Evolutionary conservation across 768 basidiomycete species (phyloP).

Genomic region (Mycena maculata): DNA sequence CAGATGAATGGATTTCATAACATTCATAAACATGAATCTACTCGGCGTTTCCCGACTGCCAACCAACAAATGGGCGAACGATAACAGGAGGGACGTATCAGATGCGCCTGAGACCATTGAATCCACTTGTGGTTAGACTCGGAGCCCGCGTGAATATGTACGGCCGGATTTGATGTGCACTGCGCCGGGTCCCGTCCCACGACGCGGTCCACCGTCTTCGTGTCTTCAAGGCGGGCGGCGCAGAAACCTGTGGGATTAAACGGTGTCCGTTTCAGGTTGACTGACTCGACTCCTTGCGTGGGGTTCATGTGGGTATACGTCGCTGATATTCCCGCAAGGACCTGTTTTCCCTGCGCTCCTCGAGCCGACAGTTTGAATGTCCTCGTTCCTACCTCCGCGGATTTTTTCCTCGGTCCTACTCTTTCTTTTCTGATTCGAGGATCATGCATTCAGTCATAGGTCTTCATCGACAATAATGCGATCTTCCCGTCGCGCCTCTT

Average conservation of each 20-base stretch:
- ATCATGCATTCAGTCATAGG: too few relatives aligned
- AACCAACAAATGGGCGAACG: conserved; percentile 5
- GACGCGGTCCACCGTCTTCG: too few relatives aligned
- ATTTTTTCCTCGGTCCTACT: not conserved
- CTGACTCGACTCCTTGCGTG: not conserved
- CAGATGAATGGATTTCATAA: not conserved
- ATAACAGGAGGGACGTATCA: conserved; percentile 15
- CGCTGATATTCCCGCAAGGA: conserved; percentile 9
- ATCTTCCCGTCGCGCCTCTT: too few relatives aligned
- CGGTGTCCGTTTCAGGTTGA: conserved; percentile 13
- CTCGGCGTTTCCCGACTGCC: conserved; percentile 1
- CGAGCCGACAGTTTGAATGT: not conserved
- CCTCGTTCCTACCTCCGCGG: too few relatives aligned
- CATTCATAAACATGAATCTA: not conserved
- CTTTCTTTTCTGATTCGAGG: not conserved
- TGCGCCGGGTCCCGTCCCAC: too few relatives aligned
- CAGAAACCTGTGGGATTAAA: not conserved
- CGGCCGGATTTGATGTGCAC: conserved; percentile 3
- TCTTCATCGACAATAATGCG: too few relatives aligned
- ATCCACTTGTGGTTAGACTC: conserved; percentile 30
- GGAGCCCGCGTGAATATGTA: not conserved
- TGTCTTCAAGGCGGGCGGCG: not conserved
- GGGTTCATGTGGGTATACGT: not conserved
- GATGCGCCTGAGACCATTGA: not conserved
- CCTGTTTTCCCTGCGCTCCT: not conserved